Evolutionary conservation across 441 rosid species (phyloP), one percentile per base, ranked within the genome.

Genomic region (Populus hybrid): DNA sequence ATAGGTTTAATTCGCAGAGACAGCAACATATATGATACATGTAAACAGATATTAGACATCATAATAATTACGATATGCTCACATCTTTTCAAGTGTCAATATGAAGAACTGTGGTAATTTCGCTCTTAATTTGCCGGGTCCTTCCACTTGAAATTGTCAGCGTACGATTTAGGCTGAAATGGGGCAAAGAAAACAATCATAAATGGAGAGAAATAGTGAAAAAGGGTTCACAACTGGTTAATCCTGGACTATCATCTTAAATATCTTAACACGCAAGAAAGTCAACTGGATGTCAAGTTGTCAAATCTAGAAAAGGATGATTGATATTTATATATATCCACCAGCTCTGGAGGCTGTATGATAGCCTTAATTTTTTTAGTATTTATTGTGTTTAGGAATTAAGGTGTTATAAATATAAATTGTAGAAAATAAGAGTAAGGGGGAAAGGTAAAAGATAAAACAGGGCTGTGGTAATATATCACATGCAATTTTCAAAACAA

Each of bases 71-170:
- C 11, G 50, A 28, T 3, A 28, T 5, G 26, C 30, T n/a, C 18
- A 28, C 50, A 61, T 20, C 30, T 30, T 71, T 64, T 63, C 35
- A 38, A 54, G 64, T 12, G 38, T 35, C 38, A 36, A 30, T 23
- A 20, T 59, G 26, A 9, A 67, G 18, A 50, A 34, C 32, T 8
- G 36, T 28, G 70, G 70, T 30, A 30, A n/a, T 24, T 12, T 32
- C 30, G 24, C 40, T 63, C 42, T 38, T 69, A 18, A 14, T 50
- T 73, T 12, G 84, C 75, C 0, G 89, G 87, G 36, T 90, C 87
- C 85, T 87, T 89, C 91, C 92, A 90, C 78, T 81, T 89, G 87
- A 89, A 89, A 87, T 89, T 90, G 81, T 88, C 90, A 69, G 89
- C 89, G 78, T 88, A 86, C 2, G 88, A 85, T 80, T 90, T 86